Evolutionary conservation across 2,329 filamentous ascomycete genomes (phyloP).

Genomic region (Botrytis fragariae): DNA sequence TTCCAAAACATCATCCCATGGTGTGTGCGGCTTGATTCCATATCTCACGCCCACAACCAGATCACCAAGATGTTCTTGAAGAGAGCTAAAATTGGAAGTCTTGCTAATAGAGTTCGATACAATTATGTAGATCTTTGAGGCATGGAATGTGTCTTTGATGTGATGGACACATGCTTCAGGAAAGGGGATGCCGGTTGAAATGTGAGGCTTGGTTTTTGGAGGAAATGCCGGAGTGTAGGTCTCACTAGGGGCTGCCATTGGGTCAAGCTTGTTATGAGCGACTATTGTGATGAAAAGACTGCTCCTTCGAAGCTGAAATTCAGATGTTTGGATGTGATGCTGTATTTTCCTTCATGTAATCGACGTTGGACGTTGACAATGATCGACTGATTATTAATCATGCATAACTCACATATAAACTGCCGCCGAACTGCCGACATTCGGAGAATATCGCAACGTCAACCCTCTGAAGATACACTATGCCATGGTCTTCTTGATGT

Average conservation of each 20-base stretch:
- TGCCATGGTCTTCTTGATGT: neutral
- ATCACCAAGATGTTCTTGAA: constrained; percentile 32
- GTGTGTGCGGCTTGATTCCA: constrained; percentile 38
- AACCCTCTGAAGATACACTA: neutral
- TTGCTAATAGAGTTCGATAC: constrained; percentile 39
- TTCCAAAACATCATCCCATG: constrained; percentile 37
- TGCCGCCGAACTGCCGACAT: neutral
- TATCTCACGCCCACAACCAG: constrained; percentile 36
- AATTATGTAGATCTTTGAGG: constrained; percentile 36
- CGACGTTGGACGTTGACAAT: neutral
- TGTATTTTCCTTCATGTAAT: neutral
- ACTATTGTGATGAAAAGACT: neutral
- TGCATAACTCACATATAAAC: neutral
- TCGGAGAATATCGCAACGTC: neutral
- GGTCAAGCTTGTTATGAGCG: neutral
- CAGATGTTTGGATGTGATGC: neutral
- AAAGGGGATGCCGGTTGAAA: constrained; percentile 23
- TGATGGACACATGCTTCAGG: constrained; percentile 31
- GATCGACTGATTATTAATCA: constrained; percentile 5
- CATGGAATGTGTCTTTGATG: constrained; percentile 33
- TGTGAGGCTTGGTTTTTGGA: constrained; percentile 18
- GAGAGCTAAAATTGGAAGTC: constrained; percentile 33
- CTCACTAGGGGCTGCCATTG: constrained; percentile 3
- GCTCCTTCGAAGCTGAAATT: neutral
- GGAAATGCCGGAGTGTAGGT: constrained; percentile 55